A percentile compares a stretch with the other conserved stretches of the same genome.
Evolutionary conservation across 139 green algal genomes (phyloP).

Genomic region (Dunaliella sp.): DNA sequence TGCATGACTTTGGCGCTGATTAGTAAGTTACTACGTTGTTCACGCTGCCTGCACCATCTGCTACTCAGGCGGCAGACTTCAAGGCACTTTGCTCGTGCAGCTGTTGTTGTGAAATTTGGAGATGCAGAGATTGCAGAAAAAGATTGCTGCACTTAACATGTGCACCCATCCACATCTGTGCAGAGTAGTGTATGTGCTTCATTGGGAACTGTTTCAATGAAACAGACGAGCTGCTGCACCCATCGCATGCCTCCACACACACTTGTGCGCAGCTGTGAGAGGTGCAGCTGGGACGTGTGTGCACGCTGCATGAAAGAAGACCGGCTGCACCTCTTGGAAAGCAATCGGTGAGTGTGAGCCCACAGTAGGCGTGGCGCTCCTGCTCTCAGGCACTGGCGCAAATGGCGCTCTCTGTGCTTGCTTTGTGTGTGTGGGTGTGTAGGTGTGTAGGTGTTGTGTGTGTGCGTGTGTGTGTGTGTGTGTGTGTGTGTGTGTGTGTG

Average conservation of each 20-base stretch:
- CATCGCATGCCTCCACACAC: background rate
- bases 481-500: no score
- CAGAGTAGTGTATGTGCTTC: no score
- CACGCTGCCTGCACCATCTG: background rate
- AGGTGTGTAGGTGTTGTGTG: no score
- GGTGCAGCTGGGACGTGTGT: background rate
- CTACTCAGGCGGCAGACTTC: background rate
- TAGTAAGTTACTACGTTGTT: no score
- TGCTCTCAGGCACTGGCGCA: no score
- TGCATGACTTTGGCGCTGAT: no score
- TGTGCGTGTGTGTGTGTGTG: no score
- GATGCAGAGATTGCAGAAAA: no score
- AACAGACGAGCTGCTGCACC: background rate
- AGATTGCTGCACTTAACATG: no score
- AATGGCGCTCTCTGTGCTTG: no score
- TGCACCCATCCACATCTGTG: background rate
- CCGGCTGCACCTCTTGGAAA: background rate
- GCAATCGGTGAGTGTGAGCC: background rate
- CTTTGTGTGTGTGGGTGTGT: no score
- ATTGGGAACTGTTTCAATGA: background rate
- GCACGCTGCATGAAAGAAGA: background rate
- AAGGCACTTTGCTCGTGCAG: background rate
- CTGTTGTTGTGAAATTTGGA: background rate
- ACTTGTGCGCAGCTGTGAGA: background rate
- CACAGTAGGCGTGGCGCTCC: no score